These are phyloP conservation scores for Lophiotrema nucula DNA, from an alignment of 495 filamentous ascomycete genomes.

Conservation along the genomic window DNA sequence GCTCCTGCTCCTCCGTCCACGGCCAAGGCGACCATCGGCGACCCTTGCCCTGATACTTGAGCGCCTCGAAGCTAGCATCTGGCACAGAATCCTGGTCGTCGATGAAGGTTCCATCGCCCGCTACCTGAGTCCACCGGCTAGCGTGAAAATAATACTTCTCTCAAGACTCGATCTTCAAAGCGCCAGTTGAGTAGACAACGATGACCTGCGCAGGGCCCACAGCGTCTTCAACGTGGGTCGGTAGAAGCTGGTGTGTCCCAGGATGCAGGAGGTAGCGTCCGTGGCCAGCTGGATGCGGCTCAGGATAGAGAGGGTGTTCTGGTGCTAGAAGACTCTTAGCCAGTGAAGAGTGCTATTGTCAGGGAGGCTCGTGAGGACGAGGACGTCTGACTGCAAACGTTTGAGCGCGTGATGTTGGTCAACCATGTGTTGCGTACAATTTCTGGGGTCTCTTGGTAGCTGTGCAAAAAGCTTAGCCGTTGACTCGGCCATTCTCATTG, in stretches of 20 bases:
- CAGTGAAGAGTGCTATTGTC: constrained; percentile 18
- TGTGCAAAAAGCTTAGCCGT: neutral
- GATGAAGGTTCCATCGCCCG: neutral
- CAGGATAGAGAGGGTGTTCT: constrained; percentile 17
- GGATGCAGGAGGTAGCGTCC: constrained; percentile 14
- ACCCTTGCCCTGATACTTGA: constrained; percentile 6
- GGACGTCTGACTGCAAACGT: constrained; percentile 19
- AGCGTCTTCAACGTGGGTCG: neutral
- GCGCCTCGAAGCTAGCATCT: neutral
- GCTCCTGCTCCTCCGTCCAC: constrained; percentile 14
- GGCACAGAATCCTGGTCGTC: neutral
- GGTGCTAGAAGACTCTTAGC: neutral
- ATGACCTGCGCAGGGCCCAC: neutral
- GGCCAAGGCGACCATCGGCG: constrained; percentile 13
- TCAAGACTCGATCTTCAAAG: neutral
- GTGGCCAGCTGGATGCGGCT: constrained; percentile 2
- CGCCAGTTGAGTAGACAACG: constrained; percentile 6
- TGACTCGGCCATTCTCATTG: neutral
- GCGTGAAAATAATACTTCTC: neutral
- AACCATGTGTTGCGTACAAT: constrained; percentile 7
- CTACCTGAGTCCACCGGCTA: constrained; percentile 1
- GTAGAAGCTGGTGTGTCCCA: neutral
- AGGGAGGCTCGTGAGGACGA: constrained; percentile 12
- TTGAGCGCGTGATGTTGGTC: neutral
- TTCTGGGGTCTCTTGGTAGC: neutral